A percentile compares a stretch with the other conserved stretches of the same genome.
Conservation (phyloP, 2,329 filamentous ascomycete species). For the Trichoderma simmonsii region DNA sequence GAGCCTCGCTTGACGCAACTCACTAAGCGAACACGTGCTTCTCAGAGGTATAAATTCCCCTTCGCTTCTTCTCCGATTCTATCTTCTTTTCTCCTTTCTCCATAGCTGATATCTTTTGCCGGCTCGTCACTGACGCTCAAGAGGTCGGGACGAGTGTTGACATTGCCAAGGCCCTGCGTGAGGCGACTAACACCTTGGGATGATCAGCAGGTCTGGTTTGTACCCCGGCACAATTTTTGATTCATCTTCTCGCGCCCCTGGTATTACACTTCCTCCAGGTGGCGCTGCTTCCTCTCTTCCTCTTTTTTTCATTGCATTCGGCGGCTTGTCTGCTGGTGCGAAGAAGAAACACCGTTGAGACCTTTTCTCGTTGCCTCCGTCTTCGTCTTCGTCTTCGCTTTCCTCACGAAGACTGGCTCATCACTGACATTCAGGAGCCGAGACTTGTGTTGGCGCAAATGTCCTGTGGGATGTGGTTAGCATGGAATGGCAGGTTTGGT, state of each 20-base stretch:
- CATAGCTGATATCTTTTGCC: not conserved
- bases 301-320: constrained; percentile 6
- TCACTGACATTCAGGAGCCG: not conserved
- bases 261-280: constrained; percentile 6
- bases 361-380: not conserved
- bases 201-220: not conserved
- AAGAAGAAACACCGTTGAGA: not conserved
- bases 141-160: not conserved
- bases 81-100: not conserved
- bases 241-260: not conserved
- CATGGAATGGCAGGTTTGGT: not conserved
- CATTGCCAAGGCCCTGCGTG: constrained; percentile 7
- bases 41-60: not conserved
- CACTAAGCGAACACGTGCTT: not conserved
- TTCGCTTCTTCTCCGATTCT: not conserved
- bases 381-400: not conserved
- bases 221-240: constrained; percentile 1
- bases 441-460: not conserved
- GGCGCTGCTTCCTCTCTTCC: not conserved
- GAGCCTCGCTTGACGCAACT: not conserved
- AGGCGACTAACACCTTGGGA: constrained; percentile 9
- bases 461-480: not conserved
- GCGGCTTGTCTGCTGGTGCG: not conserved
- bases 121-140: not conserved
- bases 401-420: not conserved